Percentiles rank a stretch among this genome's conserved stretches.
phyloP scores from a whole-genome alignment of 352 stramenopile species.

The Globisporangium spinosum region DNA sequence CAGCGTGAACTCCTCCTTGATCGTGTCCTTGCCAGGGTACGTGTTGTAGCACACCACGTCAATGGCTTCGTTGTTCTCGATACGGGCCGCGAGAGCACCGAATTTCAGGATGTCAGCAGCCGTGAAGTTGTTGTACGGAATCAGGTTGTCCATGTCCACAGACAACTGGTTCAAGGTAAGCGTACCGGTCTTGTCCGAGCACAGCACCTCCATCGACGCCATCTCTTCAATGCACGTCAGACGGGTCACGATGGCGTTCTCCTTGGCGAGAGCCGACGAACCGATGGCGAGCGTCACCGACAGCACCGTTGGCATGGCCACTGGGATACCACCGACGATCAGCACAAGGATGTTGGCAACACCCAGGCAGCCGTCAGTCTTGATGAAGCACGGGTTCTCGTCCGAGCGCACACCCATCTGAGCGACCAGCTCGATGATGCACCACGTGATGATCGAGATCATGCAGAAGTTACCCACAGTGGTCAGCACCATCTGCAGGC shows the following conservation, averaged over 20 bases:
- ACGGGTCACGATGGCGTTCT: constrained; percentile 92
- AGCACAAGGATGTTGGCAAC: constrained; percentile 84
- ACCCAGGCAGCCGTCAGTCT: constrained; percentile 64
- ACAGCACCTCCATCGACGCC: constrained; percentile 91
- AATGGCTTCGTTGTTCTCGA: constrained; percentile 75
- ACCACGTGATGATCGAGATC: constrained; percentile 84
- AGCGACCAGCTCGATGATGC: constrained; percentile 81
- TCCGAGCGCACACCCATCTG: constrained; percentile 66
- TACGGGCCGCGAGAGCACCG: constrained; percentile 56
- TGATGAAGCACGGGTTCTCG: constrained; percentile 84
- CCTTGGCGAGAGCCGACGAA: constrained; percentile 82
- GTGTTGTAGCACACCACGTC: constrained; percentile 71
- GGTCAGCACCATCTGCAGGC: constrained; percentile 90
- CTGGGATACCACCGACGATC: constrained; percentile 90
- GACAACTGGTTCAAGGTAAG: constrained; percentile 96
- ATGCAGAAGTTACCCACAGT: constrained; percentile 93
- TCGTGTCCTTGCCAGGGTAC: constrained; percentile 80
- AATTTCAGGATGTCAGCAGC: constrained; percentile 56
- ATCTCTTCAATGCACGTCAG: constrained; percentile 92
- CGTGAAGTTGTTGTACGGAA: constrained; percentile 66
- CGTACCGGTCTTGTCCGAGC: constrained; percentile 94
- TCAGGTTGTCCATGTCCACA: constrained; percentile 86
- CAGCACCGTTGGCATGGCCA: constrained; percentile 92
- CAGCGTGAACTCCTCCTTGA: constrained; percentile 70
- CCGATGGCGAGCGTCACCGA: constrained; percentile 91